Conservation (phyloP, 2,329 filamentous ascomycete species). For the Zarea fungicola region DNA sequence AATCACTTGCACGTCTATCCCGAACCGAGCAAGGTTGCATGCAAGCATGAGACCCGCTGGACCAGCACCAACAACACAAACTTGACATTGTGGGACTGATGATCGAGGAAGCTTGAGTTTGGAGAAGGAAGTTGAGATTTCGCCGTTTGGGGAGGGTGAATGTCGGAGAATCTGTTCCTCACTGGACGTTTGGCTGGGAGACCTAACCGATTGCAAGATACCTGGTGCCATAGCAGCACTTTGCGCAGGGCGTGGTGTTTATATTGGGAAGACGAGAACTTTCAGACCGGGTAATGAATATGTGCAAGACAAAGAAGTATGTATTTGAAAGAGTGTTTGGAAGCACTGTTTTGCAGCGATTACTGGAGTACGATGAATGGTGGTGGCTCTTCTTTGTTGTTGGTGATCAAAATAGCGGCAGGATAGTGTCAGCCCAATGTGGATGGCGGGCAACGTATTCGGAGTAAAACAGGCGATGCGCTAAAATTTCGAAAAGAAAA, state of each 20-base stretch:
- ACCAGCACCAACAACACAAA: constrained; percentile 51
- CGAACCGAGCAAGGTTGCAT: constrained; percentile 55
- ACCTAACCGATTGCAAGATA: constrained; percentile 6
- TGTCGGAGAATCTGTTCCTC: constrained; percentile 13
- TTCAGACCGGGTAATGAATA: no score
- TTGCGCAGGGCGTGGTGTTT: neutral
- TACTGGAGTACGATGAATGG: no score
- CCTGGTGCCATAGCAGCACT: constrained; percentile 18
- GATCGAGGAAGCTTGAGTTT: constrained; percentile 44
- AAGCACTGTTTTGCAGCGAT: no score
- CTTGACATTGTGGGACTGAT: constrained; percentile 39
- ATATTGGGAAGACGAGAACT: neutral
- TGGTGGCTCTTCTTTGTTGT: no score
- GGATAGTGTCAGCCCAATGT: no score
- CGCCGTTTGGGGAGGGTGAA: constrained; percentile 24
- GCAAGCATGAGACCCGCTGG: constrained; percentile 53
- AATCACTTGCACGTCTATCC: constrained; percentile 59
- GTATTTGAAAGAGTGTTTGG: no score
- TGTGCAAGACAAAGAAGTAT: no score
- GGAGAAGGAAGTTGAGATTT: constrained; percentile 40
- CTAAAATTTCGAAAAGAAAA: no score
- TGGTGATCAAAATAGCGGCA: no score
- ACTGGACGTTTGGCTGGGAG: constrained; percentile 15
- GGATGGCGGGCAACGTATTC: no score
- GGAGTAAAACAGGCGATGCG: no score